These are phyloP conservation scores for Boletus patriciae DNA, from an alignment of 768 basidiomycete species.

Conservation along the genomic window DNA sequence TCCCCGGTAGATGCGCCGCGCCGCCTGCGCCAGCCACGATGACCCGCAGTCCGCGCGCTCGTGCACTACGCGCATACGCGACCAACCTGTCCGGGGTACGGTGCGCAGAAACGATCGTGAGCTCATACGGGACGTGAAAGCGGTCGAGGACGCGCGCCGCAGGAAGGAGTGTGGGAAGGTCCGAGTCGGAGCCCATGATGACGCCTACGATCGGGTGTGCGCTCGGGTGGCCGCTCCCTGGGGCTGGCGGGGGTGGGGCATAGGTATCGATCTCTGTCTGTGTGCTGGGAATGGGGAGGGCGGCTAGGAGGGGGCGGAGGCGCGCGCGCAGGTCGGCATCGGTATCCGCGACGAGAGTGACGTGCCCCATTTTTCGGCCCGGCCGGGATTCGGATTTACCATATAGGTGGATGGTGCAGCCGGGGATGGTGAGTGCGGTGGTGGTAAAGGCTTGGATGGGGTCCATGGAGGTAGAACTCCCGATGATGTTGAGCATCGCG, in stretches of 20 bases:
- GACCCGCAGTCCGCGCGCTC: constrained; percentile 60
- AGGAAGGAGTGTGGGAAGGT: constrained; percentile 90
- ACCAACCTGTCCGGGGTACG: constrained; percentile 87
- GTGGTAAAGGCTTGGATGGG: constrained; percentile 56
- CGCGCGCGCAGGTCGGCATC: constrained; percentile 71
- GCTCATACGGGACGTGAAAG: constrained; percentile 87
- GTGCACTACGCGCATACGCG: constrained; percentile 76
- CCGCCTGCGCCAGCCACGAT: constrained; percentile 98
- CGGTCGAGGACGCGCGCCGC: constrained; percentile 80
- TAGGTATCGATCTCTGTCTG: constrained; percentile 52
- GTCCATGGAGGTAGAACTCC: constrained; percentile 64
- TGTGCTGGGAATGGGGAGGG: constrained; percentile 46
- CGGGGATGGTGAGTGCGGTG: constrained; percentile 67
- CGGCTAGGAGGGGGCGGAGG: constrained; percentile 71
- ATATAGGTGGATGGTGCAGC: constrained; percentile 85
- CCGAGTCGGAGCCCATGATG: constrained; percentile 99
- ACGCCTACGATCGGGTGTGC: constrained; percentile 80
- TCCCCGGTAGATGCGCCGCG: constrained; percentile 95
- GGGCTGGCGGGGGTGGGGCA: constrained; percentile 45
- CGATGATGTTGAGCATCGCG: constrained; percentile 95
- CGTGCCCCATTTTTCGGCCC: constrained; percentile 97
- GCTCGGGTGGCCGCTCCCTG: constrained; percentile 57
- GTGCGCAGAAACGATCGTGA: constrained; percentile 96
- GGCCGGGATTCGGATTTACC: constrained; percentile 90
- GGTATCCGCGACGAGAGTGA: constrained; percentile 81